Evolutionary conservation across 805 yeast species (phyloP).

Genomic region (Candida silvatica): DNA sequence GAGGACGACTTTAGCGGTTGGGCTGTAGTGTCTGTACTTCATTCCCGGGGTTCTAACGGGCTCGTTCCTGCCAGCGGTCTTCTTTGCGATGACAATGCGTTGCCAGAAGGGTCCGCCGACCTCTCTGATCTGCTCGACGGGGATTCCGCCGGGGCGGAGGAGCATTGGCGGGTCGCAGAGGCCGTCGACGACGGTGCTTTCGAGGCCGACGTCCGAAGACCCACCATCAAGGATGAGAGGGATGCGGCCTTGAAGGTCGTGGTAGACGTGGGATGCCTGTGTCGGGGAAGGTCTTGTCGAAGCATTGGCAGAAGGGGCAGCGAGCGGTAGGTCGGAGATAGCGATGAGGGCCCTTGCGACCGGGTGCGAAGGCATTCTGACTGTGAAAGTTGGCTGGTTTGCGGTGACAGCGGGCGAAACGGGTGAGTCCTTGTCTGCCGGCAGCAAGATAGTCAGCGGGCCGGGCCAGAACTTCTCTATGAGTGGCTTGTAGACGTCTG

Average conservation of each 20-base stretch:
- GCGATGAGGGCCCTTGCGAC: slow-evolving; percentile 88
- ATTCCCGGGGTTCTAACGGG: slow-evolving; percentile 91
- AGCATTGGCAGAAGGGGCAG: slow-evolving; percentile 97
- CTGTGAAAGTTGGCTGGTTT: slow-evolving; percentile 84
- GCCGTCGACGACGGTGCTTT: slow-evolving; percentile 92
- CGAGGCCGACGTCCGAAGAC: slow-evolving; percentile 79
- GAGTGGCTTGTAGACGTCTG: slow-evolving; percentile 56
- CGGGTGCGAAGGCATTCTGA: slow-evolving; percentile 79
- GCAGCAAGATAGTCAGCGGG: slow-evolving; percentile 80
- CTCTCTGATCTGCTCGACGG: slow-evolving; percentile 61
- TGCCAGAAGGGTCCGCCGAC: slow-evolving; percentile 67
- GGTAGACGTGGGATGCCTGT: slow-evolving; percentile 71
- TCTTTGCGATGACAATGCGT: slow-evolving; percentile 53
- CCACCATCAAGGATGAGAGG: slow-evolving; percentile 93
- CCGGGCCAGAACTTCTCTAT: slow-evolving; percentile 89
- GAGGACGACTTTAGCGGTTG: slow-evolving; percentile 72
- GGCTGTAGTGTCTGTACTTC: slow-evolving; percentile 95
- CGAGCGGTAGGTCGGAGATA: slow-evolving; percentile 77
- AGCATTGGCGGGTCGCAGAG: slow-evolving; percentile 76
- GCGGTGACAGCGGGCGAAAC: slow-evolving; percentile 78
- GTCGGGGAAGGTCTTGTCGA: slow-evolving; percentile 96
- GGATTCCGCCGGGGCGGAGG: slow-evolving; percentile 90
- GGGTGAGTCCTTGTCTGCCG: slow-evolving; percentile 30
- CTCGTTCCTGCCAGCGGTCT: slow-evolving; percentile 50
- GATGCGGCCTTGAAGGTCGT: slow-evolving; percentile 71